Evolutionary conservation across 2,329 filamentous ascomycete species (phyloP), one percentile per base, ranked within the genome.

Genomic region (Immersiporthe knoxdaviesiana): DNA sequence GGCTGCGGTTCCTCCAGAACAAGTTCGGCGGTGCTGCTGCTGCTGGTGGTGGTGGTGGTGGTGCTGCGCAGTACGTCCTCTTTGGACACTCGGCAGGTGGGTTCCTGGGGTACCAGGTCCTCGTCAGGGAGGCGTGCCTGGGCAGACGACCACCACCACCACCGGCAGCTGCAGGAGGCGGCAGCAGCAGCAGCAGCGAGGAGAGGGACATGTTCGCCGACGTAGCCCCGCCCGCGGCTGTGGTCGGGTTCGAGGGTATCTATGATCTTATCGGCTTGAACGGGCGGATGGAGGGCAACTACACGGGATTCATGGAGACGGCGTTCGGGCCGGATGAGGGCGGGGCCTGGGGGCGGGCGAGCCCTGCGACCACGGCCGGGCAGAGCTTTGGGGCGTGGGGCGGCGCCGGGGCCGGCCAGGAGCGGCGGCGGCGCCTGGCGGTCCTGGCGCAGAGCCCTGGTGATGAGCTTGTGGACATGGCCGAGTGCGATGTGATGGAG

Each of bases 211-310:
- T 73, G 10, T 73, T 77, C 10, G 63, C 56, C 4, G 73, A 72
- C 11, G 75, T 81, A 3, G 78, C 77, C 7, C 75, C 81, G 24
- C 88, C 88, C 0, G 74, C 79, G 2, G 86, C 84, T 4, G 78
- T 92, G n/a, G 76, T 92, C 5, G 85, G 88, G 44, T 78, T 91
- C 27, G 86, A 86, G 67, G 91, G 91, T 0, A 87, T 93, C 30
- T 92, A 92, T 77, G 87, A 91, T 74, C 77, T 93, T 12, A 81
- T 82, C 10, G 83, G 83, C 0, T 78, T 92, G 27, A 79, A 83
- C 35, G 77, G 81, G 61, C 81, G 84, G 10, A 81, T 84, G 47
- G 76, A 75, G 24, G 81, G 79, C 7, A 76, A 74, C 37, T 93
- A 93, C 76, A 76, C 79, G 7, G 81, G 82, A 3, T 89, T 93